phyloP scores from a whole-genome alignment of 2,329 filamentous ascomycete genomes.

The Madurella mycetomatis region DNA sequence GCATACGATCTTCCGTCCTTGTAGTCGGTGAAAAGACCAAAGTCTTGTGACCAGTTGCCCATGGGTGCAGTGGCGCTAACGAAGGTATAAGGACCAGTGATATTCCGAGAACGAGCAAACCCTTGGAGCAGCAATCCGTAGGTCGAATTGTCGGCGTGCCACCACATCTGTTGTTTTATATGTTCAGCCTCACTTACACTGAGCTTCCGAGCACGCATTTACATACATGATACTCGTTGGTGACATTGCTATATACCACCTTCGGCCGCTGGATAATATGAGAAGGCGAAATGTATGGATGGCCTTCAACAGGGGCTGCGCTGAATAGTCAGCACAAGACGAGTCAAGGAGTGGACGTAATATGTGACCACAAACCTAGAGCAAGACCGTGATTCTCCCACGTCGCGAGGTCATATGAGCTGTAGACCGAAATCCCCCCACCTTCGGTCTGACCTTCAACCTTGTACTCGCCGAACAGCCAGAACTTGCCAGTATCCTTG shows the following conservation, averaged over 20 bases:
- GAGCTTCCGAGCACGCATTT: background rate
- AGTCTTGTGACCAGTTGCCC: conserved; percentile 57
- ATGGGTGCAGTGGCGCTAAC: conserved; percentile 48
- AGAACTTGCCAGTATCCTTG: conserved; percentile 50
- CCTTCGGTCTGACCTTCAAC: conserved; percentile 53
- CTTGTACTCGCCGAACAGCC: conserved; percentile 61
- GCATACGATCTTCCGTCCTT: conserved; percentile 51
- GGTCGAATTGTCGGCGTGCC: conserved; percentile 54
- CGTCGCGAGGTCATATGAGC: conserved; percentile 55
- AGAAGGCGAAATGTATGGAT: conserved; percentile 50
- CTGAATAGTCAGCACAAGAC: background rate
- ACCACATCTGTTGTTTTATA: conserved; percentile 35
- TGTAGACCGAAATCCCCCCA: conserved; percentile 57
- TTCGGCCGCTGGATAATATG: conserved; percentile 60
- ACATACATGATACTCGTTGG: conserved; percentile 52
- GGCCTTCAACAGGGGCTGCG: conserved; percentile 47
- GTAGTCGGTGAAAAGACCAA: conserved; percentile 53
- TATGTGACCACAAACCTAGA: conserved; percentile 37
- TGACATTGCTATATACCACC: conserved; percentile 53
- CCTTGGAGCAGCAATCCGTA: conserved; percentile 54
- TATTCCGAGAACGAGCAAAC: conserved; percentile 45
- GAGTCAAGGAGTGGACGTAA: background rate
- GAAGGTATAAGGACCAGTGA: conserved; percentile 48
- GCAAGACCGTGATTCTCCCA: conserved; percentile 56
- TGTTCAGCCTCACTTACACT: background rate